phyloP scores from a whole-genome alignment of 306 rosid species.

The Lathyrus aphaca region DNA sequence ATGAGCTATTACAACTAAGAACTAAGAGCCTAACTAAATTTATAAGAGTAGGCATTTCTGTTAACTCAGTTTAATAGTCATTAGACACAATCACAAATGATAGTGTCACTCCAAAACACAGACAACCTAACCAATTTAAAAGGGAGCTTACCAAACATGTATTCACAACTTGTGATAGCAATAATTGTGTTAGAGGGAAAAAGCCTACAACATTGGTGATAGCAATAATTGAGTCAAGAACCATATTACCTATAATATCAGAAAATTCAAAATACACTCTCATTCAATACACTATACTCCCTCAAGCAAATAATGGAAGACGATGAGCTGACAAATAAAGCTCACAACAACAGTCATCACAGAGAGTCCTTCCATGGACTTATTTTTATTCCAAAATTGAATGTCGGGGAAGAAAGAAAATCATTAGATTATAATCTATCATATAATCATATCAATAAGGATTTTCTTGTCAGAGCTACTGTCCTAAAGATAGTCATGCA shows the following conservation, averaged over 20 bases:
- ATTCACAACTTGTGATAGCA: constrained; percentile 77
- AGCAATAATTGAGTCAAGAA: constrained; percentile 23
- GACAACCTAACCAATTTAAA: constrained; percentile 19
- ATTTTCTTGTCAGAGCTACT: constrained; percentile 9
- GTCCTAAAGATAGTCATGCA: constrained; percentile 23
- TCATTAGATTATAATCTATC: constrained; percentile 35
- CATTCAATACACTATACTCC: background rate
- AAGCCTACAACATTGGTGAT: background rate
- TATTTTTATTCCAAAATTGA: constrained; percentile 98
- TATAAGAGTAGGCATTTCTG: background rate
- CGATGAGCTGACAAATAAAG: constrained; percentile 84
- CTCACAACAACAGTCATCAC: constrained; percentile 96
- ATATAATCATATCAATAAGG: constrained; percentile 20
- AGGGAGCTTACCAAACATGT: constrained; percentile 87
- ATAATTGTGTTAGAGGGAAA: background rate
- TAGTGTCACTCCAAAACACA: constrained; percentile 3
- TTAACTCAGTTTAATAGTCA: constrained; percentile 21
- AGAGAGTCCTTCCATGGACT: constrained; percentile 99
- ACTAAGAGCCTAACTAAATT: no score
- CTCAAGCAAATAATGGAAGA: constrained; percentile 80
- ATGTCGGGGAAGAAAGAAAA: constrained; percentile 62
- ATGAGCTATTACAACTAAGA: no score
- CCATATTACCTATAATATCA: constrained; percentile 10
- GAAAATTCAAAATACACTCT: constrained; percentile 17
- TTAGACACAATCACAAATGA: background rate